Base-by-base conservation (phyloP, 768 basidiomycete genomes). In the Mycena indigotica region DNA sequence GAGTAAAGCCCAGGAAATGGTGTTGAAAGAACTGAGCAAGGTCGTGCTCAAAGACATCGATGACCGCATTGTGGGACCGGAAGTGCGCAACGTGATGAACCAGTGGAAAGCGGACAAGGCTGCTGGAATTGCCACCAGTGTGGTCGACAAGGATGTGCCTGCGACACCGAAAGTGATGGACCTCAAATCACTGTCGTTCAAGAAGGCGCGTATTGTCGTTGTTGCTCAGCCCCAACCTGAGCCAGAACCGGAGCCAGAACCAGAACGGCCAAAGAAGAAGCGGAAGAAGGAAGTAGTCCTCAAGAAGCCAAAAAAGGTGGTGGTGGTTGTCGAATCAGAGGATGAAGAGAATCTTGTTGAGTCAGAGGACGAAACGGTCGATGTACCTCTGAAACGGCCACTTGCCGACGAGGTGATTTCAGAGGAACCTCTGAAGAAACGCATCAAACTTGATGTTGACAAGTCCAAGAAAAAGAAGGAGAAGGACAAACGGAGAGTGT, bases 31-130 rank as follows among this genome's bases (percentile, higher is more conserved):
- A 69, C 73, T 93, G 51, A 74, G 71, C 58, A 69, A 55, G 13
- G 57, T 82, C 50, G 72, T 91, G 48, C 83, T 85, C 70, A 85
- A 83, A 71, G 89, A 91, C 63, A 75, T 92, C 28, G 74, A 74
- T 60, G 86, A 87, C 41, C 80, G 83, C 19, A 71, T 89, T 2
- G 81, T 90, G 15, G 80, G 75, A 8, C 67, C 73, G 24, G 82
- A 83, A 35, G 60, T 92, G 49, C 74, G 80, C 58, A 74, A 75
- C 61, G 60, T 88, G 38, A 80, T 86, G 45, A 68, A 67, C 15
- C 83, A 84, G 62, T 82, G 83, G 72, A 82, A 79, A 70, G 69
- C 71, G 64, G 77, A 74, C 65, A 66, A 55, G 45, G 54, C 60
- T 41, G 64, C 69, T 52, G 66, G 56, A 52, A 63, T 69, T 67